phyloP scores from a whole-genome alignment of 1,284 basidiomycete species.

The Trametes hirsuta region DNA sequence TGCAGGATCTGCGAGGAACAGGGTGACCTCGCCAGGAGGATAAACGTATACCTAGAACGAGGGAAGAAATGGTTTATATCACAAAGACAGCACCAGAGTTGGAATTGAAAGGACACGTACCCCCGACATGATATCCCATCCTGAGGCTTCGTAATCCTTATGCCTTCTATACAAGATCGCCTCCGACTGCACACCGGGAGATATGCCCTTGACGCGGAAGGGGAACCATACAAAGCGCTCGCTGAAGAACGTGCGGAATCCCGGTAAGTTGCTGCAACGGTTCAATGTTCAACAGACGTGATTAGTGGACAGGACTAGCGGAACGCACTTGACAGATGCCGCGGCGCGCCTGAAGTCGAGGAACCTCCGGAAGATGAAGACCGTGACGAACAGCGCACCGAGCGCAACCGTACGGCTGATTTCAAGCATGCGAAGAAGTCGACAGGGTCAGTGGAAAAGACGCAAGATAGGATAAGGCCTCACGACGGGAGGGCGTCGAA shows the following conservation, averaged over 20 bases:
- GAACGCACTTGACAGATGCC: conserved; percentile 25
- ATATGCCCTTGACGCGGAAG: conserved; percentile 26
- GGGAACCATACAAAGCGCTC: conserved; percentile 28
- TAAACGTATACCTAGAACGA: conserved; percentile 10
- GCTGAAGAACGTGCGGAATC: conserved; percentile 29
- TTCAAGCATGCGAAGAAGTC: conserved; percentile 8
- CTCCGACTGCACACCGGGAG: conserved; percentile 26
- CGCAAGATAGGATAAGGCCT: too few relatives aligned
- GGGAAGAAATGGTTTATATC: not conserved
- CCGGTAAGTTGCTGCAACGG: conserved; percentile 25
- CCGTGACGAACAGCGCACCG: conserved; percentile 12
- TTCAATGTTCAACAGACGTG: too few relatives aligned
- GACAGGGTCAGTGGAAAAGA: too few relatives aligned
- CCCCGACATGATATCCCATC: conserved; percentile 30
- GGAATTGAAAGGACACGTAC: conserved; percentile 14
- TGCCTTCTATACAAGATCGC: conserved; percentile 24
- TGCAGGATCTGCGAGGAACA: conserved; percentile 27
- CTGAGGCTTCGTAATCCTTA: conserved; percentile 27
- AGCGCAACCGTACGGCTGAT: conserved; percentile 10
- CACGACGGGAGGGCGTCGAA: too few relatives aligned
- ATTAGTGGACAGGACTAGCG: too few relatives aligned
- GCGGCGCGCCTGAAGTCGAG: conserved; percentile 28
- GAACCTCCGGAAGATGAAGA: conserved; percentile 23
- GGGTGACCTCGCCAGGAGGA: conserved; percentile 2
- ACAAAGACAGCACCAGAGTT: too few relatives aligned